Evolutionary conservation across 441 rosid species (phyloP), one percentile per base, ranked within the genome.

Genomic region (Pelargonium citronellum): DNA sequence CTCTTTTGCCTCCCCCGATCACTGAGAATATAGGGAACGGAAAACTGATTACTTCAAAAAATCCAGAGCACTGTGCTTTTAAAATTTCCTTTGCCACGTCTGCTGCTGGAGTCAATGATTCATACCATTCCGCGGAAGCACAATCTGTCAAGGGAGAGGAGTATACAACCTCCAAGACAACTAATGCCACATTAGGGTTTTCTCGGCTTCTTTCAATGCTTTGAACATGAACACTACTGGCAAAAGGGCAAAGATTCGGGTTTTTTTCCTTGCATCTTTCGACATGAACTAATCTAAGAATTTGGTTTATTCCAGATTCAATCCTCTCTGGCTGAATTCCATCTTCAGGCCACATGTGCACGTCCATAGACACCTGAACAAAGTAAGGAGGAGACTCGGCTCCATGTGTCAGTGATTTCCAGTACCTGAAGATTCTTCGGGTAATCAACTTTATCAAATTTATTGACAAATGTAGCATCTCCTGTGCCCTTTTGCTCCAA

Each of bases 371-470:
- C 81, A 95, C 82, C 86, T 92, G 99, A 66, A 92, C 91, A 87
- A 95, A 91, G 84, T 88, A 92, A 60, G 99, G 99, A 76, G 99
- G 97, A 79, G 98, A 86, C 74, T 92, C 99, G 74, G 97, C 98
- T 77, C 95, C 99, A 79, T 75, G 91, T 43, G 90, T 92, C 81
- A 95, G 76, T 62, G 98, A 92, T 78, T 85, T 82, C 92, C 96
- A 92, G 79, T 88, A 95, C 80, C 90, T 82, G 73, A 71, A 82
- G 75, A 89, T 78, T 78, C 89, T 75, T 83, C 97, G 84, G 61
- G 83, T 73, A 49, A 79, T 73, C 83, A 83, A 76, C 79, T 77
- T 86, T 41, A 79, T 82, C 76, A 78, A 76, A 74, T 83, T 87
- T 82, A 57, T 77, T 72, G 83, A 74, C 72, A 41, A 75, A 70